Conservation (phyloP, 148 eudicot species). For the Rheum nobile region DNA sequence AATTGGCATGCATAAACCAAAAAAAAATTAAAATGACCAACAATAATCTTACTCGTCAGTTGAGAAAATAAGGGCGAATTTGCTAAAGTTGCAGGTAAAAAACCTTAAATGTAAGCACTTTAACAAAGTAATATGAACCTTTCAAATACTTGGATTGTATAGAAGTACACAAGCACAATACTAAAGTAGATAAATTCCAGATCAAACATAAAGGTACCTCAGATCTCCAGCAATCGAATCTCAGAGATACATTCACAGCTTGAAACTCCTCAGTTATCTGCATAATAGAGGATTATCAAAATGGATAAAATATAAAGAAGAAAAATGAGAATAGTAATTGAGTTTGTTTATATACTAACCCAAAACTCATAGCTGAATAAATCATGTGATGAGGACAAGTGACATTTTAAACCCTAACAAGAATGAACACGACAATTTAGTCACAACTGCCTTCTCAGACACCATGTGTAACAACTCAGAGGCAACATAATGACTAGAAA, state of each 20-base stretch:
- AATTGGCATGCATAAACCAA: background rate
- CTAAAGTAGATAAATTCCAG: background rate
- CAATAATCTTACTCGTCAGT: background rate
- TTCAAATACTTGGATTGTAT: background rate
- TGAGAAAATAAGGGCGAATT: background rate
- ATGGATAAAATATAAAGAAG: background rate
- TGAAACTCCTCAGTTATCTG: conserved; percentile 76
- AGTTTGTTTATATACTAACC: conserved; percentile 41
- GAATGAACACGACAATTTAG: background rate
- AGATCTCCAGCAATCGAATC: conserved; percentile 39
- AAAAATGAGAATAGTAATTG: background rate
- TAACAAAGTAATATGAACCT: background rate
- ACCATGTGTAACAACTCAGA: background rate
- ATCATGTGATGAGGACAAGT: conserved; percentile 72
- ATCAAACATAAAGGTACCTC: conserved; percentile 34
- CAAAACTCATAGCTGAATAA: conserved; percentile 76
- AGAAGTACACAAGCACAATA: background rate
- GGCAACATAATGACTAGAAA: background rate
- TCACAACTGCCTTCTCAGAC: background rate
- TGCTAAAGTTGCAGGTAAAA: background rate
- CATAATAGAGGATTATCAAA: conserved; percentile 7
- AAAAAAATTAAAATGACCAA: background rate
- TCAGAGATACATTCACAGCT: conserved; percentile 74
- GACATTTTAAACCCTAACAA: conserved; percentile 66
- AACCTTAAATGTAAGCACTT: background rate